A percentile compares a stretch with the other conserved stretches of the same genome.
Conservation (phyloP, 2,329 filamentous ascomycete genomes). For the Trichoderma endophyticum region DNA sequence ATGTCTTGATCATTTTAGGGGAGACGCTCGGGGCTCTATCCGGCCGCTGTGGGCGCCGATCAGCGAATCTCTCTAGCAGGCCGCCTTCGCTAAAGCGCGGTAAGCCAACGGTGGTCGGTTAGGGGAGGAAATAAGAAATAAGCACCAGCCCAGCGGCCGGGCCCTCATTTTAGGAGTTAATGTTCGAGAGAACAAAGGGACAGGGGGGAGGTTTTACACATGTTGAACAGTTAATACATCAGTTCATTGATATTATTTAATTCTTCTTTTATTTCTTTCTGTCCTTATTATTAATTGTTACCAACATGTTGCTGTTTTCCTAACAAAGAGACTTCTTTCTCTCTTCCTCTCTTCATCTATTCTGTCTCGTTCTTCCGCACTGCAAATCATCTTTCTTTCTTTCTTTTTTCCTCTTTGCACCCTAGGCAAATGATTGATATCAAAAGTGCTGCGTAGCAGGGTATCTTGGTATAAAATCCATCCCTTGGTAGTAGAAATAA, state of each 20-base stretch:
- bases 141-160: not conserved
- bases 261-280: not conserved
- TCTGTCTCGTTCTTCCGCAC: not conserved
- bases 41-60: not conserved
- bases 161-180: not conserved
- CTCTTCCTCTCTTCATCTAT: not conserved
- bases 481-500: not conserved
- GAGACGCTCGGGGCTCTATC: not conserved
- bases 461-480: conserved; percentile 14
- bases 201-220: not conserved
- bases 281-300: not conserved
- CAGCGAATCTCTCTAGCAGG: conserved; percentile 1
- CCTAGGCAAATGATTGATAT: not conserved
- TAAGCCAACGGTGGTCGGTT: not conserved
- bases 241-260: not conserved
- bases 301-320: conserved; percentile 1
- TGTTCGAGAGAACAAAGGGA: not conserved
- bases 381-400: not conserved
- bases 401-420: not conserved
- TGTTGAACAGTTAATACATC: not conserved
- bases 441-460: not conserved
- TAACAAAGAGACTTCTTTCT: not conserved
- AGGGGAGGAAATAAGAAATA: not conserved
- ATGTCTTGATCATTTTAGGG: not conserved
- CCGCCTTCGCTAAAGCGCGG: not conserved